Conservation (phyloP, 179 eudicot species). For the Beta macrorhiza region DNA sequence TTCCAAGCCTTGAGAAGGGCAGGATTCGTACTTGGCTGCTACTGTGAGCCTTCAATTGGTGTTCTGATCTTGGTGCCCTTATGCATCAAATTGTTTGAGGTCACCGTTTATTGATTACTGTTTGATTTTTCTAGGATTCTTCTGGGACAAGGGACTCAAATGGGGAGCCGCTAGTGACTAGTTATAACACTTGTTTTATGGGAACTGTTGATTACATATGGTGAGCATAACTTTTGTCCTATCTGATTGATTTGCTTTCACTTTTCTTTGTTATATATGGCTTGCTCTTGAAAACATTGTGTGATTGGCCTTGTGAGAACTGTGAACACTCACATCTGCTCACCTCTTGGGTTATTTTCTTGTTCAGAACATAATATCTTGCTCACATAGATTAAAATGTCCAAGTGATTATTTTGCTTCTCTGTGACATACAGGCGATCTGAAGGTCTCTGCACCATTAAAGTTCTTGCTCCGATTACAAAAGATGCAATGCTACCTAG, state of each 20-base stretch:
- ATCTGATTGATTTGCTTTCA: constrained; percentile 4
- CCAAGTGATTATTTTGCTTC: constrained; percentile 6
- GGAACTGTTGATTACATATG: constrained; percentile 98
- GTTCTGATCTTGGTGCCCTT: not conserved
- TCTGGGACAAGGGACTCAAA: constrained; percentile 71
- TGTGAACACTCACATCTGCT: not conserved
- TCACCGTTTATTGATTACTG: not conserved
- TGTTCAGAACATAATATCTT: not conserved
- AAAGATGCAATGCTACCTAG: constrained; percentile 68
- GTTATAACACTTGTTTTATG: constrained; percentile 68
- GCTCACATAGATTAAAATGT: not conserved
- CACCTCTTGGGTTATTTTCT: not conserved
- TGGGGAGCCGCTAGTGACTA: constrained; percentile 89
- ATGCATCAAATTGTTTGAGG: not conserved
- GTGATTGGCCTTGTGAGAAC: not conserved
- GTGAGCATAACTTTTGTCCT: constrained; percentile 37
- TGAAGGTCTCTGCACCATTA: constrained; percentile 79
- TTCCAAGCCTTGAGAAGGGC: not conserved
- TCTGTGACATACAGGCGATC: constrained; percentile 65
- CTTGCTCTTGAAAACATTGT: not conserved
- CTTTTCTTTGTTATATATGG: not conserved
- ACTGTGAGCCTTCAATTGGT: not conserved
- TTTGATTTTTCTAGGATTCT: constrained; percentile 46
- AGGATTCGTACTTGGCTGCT: not conserved
- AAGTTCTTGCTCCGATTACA: constrained; percentile 86